Evolutionary conservation across 139 green algal species (phyloP).

Genomic region (Tetraselmis striata): DNA sequence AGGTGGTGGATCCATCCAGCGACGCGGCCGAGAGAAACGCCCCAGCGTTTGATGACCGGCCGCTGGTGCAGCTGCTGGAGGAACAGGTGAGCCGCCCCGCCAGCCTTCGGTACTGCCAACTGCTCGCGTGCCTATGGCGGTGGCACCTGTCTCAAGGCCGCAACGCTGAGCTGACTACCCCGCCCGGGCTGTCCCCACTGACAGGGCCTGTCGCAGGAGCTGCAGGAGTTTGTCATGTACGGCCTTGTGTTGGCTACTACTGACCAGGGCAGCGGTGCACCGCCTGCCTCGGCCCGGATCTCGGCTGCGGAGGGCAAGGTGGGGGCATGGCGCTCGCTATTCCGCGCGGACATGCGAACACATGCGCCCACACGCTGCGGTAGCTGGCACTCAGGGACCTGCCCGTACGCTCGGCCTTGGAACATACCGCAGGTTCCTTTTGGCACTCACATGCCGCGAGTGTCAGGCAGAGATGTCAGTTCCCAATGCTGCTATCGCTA

Average conservation of each 20-base stretch:
- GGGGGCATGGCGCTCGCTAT: neutral
- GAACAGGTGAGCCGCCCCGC: neutral
- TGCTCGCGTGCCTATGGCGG: too few species aligned
- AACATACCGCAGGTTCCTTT: too few species aligned
- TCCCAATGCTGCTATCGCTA: too few species aligned
- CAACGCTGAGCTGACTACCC: too few species aligned
- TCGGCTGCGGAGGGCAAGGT: neutral
- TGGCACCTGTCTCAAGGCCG: too few species aligned
- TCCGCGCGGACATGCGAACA: neutral
- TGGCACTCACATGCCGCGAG: neutral
- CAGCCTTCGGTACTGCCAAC: too few species aligned
- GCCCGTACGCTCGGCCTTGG: too few species aligned
- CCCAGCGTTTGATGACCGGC: conserved; percentile 12
- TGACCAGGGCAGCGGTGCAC: conserved; percentile 7
- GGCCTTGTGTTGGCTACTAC: conserved; percentile 47
- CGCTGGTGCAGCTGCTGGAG: conserved; percentile 25
- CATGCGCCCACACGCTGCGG: neutral
- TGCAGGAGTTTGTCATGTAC: conserved; percentile 54
- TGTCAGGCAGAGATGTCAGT: neutral
- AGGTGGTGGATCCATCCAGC: conserved; percentile 12
- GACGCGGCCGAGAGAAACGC: conserved; percentile 1
- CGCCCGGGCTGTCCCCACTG: too few species aligned
- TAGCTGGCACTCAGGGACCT: neutral
- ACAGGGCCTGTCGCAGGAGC: conserved; percentile 31
- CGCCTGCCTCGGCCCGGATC: neutral